Conservation (phyloP, 139 green algal species). For the Raphidocelis subcapitata region DNA sequence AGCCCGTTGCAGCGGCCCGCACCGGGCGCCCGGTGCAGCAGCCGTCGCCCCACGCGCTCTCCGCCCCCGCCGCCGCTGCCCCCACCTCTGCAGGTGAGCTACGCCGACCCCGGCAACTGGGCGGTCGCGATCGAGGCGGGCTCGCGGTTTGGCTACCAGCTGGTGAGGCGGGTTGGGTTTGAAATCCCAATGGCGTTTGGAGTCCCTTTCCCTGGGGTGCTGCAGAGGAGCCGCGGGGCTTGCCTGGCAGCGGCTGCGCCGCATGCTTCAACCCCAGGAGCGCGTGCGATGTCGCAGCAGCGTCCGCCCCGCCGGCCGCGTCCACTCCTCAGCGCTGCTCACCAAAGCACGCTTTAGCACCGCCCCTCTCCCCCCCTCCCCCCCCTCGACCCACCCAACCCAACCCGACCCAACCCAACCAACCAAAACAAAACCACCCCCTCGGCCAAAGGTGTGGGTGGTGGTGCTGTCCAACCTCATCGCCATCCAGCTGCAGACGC, state of each 20-base stretch:
- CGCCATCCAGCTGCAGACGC: constrained; percentile 59
- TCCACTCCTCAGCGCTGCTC: too few relatives aligned
- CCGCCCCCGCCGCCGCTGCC: neutral
- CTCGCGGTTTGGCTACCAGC: constrained; percentile 53
- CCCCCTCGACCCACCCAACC: too few relatives aligned
- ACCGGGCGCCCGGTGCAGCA: too few relatives aligned
- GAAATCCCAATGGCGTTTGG: neutral
- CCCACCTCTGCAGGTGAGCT: constrained; percentile 35
- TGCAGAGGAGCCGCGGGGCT: neutral
- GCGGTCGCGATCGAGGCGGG: constrained; percentile 61
- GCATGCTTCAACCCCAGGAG: too few relatives aligned
- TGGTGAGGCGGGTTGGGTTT: too few relatives aligned
- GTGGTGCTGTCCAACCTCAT: constrained; percentile 64
- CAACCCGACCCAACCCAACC: too few relatives aligned
- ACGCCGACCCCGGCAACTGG: constrained; percentile 69
- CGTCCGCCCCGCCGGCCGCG: too few relatives aligned
- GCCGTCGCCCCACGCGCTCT: neutral
- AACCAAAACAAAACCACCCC: too few relatives aligned
- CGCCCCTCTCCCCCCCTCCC: too few relatives aligned
- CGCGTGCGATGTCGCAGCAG: too few relatives aligned
- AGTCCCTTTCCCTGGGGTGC: neutral
- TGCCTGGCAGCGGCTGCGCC: neutral
- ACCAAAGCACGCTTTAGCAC: too few relatives aligned
- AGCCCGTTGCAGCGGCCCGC: neutral
- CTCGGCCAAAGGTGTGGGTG: constrained; percentile 70